Conservation (phyloP, 2,329 filamentous ascomycete genomes). For the Fusarium incarnatum region DNA sequence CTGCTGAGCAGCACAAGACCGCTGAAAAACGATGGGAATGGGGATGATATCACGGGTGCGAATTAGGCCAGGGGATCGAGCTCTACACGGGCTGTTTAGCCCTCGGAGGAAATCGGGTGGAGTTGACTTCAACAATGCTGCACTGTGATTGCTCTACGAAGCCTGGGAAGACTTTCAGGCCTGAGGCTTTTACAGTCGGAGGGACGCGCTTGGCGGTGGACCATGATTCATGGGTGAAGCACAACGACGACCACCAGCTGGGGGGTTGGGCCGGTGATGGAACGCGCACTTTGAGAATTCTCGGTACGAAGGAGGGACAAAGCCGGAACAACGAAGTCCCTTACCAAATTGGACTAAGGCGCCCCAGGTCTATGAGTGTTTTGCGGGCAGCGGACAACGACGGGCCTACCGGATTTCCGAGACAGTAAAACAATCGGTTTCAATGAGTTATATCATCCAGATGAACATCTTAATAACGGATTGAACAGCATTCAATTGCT, state of each 20-base stretch:
- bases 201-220: conserved; percentile 50
- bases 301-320: conserved; percentile 45
- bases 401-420: conserved; percentile 46
- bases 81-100: conserved; percentile 48
- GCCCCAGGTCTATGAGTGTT: conserved; percentile 14
- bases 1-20: conserved; percentile 16
- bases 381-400: conserved; percentile 43
- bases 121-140: conserved; percentile 45
- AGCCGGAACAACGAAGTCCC: conserved; percentile 44
- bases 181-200: conserved; percentile 51
- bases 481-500: neutral
- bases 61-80: conserved; percentile 42
- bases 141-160: conserved; percentile 46
- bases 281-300: conserved; percentile 47
- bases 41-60: conserved; percentile 40
- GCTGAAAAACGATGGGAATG: conserved; percentile 26
- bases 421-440: neutral
- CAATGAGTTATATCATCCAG: neutral
- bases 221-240: conserved; percentile 51
- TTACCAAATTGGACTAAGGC: conserved; percentile 35
- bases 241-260: conserved; percentile 40
- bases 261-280: conserved; percentile 43
- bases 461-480: neutral
- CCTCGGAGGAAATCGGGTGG: conserved; percentile 54
- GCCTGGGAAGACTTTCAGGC: conserved; percentile 44